These are phyloP conservation scores for Heliamphora pulchella DNA, from an alignment of 179 eudicot species.

Conservation along the genomic window DNA sequence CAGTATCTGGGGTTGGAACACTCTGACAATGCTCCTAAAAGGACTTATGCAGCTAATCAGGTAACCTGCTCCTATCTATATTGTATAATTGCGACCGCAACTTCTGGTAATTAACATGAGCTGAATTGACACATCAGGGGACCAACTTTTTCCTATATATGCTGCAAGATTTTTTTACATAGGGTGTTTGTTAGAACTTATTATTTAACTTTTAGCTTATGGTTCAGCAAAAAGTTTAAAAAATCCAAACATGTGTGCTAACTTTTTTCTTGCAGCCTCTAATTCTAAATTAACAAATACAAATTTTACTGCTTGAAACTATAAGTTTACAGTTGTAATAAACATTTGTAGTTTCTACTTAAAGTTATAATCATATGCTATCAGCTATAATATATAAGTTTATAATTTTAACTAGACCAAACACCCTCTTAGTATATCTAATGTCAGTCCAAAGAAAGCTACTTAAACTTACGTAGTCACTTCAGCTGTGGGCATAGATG, in stretches of 20 bases:
- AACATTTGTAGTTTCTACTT: no score
- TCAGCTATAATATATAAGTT: no score
- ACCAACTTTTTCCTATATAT: not conserved
- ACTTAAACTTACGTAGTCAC: not conserved
- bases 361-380: no score
- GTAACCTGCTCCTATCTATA: constrained; percentile 17
- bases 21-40: constrained; percentile 70
- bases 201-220: no score
- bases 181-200: not conserved
- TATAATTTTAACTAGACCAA: no score
- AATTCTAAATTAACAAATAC: not conserved
- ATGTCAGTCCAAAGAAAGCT: not conserved
- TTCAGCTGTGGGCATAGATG: not conserved
- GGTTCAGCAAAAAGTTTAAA: no score
- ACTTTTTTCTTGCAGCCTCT: not conserved
- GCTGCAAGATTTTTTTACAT: not conserved
- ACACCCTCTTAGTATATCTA: not conserved
- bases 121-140: not conserved
- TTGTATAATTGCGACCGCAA: not conserved
- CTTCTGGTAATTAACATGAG: not conserved
- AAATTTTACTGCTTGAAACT: no score
- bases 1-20: constrained; percentile 95
- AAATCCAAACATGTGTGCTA: not conserved
- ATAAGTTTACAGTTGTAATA: no score
- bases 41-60: constrained; percentile 80